Percentiles rank a stretch among this genome's conserved stretches.
These are phyloP conservation scores for Kodamaea nitidulidarum DNA, from an alignment of 805 yeast species.

Conservation along the genomic window DNA sequence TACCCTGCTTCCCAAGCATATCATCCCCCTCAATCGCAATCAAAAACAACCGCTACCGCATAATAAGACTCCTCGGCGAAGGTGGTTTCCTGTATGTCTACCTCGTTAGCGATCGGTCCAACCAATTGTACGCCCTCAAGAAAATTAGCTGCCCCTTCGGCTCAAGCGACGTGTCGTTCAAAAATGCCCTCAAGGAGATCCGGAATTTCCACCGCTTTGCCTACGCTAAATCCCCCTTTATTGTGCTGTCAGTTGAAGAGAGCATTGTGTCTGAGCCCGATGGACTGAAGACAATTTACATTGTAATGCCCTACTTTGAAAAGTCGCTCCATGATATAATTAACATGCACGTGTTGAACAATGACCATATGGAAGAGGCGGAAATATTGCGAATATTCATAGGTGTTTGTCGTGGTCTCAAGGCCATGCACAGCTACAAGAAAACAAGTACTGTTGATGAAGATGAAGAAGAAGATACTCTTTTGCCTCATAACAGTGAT, in stretches of 20 bases:
- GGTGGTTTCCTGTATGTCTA: conserved; percentile 89
- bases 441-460: conserved; percentile 10
- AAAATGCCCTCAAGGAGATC: conserved; percentile 70
- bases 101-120: conserved; percentile 51
- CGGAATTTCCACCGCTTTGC: conserved; percentile 67
- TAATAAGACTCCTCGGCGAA: conserved; percentile 76
- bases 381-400: conserved; percentile 61
- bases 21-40: conserved; percentile 56
- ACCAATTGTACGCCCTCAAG: conserved; percentile 66
- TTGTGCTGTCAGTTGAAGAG: conserved; percentile 68
- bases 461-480: conserved; percentile 10
- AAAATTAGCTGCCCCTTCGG: conserved; percentile 88
- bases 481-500: conserved; percentile 16
- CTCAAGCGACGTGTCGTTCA: conserved; percentile 57
- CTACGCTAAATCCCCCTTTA: conserved; percentile 52
- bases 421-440: conserved; percentile 67
- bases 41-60: conserved; percentile 58
- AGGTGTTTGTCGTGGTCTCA: conserved; percentile 72
- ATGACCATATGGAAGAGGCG: conserved; percentile 49
- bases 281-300: conserved; percentile 75
- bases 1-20: conserved; percentile 43
- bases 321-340: conserved; percentile 77
- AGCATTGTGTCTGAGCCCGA: conserved; percentile 67
- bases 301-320: conserved; percentile 74
- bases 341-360: conserved; percentile 56